Conservation (phyloP, 805 yeast genomes). For the Saccharomyces mikatae region DNA sequence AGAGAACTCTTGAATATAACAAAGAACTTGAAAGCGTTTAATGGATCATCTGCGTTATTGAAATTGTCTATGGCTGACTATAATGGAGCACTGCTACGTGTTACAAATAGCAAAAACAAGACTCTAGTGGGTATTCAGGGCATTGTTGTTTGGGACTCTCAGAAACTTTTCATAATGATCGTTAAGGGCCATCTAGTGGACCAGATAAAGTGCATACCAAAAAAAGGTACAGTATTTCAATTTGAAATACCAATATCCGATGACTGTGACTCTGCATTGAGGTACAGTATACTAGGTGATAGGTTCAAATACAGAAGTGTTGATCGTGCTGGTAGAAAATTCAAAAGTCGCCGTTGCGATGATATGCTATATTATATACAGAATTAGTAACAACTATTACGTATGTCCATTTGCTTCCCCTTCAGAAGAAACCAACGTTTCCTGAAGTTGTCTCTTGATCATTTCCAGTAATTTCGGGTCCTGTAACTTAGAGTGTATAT, state of each 20-base stretch:
- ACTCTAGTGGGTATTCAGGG: slow-evolving; percentile 58
- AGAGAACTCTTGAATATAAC: slow-evolving; percentile 43
- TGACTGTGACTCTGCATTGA: slow-evolving; percentile 35
- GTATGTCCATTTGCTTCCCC: background rate
- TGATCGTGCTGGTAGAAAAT: slow-evolving; percentile 78
- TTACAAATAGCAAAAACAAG: slow-evolving; percentile 48
- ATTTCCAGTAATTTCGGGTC: slow-evolving; percentile 15
- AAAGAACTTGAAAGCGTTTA: slow-evolving; percentile 9
- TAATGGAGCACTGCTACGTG: slow-evolving; percentile 64
- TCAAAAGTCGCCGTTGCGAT: slow-evolving; percentile 70
- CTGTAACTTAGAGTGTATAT: slow-evolving; percentile 12
- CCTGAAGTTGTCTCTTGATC: slow-evolving; percentile 11
- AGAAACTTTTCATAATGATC: slow-evolving; percentile 56
- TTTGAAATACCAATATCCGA: slow-evolving; percentile 36
- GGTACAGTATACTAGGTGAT: slow-evolving; percentile 69
- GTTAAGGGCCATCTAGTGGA: slow-evolving; percentile 39
- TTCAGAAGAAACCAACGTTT: background rate
- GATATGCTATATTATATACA: slow-evolving; percentile 36
- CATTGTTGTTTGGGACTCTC: slow-evolving; percentile 78
- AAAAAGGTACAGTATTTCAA: slow-evolving; percentile 56
- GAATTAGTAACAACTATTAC: background rate
- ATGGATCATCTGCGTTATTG: slow-evolving; percentile 34
- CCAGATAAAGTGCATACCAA: slow-evolving; percentile 59
- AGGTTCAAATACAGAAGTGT: slow-evolving; percentile 65
- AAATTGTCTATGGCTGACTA: slow-evolving; percentile 71